Conservation (phyloP, 1,284 basidiomycete genomes). For the Trichosporon ovoides region DNA sequence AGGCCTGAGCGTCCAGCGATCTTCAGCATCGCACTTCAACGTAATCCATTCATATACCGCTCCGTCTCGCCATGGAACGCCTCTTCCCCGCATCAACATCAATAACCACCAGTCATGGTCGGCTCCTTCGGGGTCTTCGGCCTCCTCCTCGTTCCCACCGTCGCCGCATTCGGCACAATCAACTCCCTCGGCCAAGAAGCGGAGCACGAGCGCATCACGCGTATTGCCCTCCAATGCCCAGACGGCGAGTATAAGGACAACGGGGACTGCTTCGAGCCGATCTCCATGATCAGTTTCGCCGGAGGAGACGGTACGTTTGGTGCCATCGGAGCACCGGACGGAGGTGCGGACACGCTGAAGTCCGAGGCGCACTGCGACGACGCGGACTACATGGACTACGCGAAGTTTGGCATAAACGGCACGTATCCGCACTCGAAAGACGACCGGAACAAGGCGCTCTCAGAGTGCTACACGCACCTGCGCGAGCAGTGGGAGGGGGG, state of each 20-base stretch:
- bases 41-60: too few relatives aligned
- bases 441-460: background rate
- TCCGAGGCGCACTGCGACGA: constrained; percentile 11
- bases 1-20: too few relatives aligned
- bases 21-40: too few relatives aligned
- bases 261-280: constrained; percentile 8
- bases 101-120: too few relatives aligned
- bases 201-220: constrained; percentile 7
- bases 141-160: background rate
- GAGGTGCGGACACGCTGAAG: constrained; percentile 4
- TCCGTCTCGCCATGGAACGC: too few relatives aligned
- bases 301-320: constrained; percentile 9
- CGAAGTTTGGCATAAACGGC: constrained; percentile 5
- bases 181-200: constrained; percentile 5
- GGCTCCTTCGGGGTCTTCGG: too few relatives aligned
- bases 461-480: constrained; percentile 1
- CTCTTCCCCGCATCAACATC: too few relatives aligned
- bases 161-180: constrained; percentile 9
- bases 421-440: constrained; percentile 1
- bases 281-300: constrained; percentile 7
- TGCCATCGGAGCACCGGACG: constrained; percentile 7
- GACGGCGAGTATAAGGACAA: background rate
- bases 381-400: constrained; percentile 11
- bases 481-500: background rate
- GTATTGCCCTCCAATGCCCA: constrained; percentile 3